Conservation (phyloP, 2,329 filamentous ascomycete genomes). For the Sarocladium kiliense region DNA sequence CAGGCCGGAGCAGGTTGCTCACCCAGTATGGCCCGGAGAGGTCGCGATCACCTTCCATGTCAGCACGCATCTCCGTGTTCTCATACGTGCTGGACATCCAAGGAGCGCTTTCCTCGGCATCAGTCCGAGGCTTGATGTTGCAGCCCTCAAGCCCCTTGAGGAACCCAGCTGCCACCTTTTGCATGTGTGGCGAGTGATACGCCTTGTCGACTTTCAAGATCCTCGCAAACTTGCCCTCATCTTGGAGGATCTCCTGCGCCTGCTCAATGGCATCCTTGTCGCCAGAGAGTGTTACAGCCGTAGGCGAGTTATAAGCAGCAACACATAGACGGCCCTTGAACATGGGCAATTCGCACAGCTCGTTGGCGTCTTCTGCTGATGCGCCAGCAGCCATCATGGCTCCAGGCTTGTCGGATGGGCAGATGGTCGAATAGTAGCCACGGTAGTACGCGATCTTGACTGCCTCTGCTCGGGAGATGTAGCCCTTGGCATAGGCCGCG, state of each 20-base stretch:
- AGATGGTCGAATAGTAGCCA: conserved; percentile 25
- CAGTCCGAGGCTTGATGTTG: neutral
- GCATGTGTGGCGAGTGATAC: conserved; percentile 47
- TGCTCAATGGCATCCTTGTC: conserved; percentile 21
- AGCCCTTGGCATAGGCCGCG: conserved; percentile 34
- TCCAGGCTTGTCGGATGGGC: conserved; percentile 31
- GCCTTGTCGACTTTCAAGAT: conserved; percentile 37
- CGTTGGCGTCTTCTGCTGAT: conserved; percentile 11
- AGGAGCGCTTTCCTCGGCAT: neutral
- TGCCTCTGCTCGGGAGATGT: conserved; percentile 33
- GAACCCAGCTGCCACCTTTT: conserved; percentile 13
- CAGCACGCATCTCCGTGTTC: conserved; percentile 10
- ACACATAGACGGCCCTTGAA: conserved; percentile 17
- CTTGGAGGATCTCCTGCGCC: conserved; percentile 15
- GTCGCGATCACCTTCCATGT: neutral
- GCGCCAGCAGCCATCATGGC: conserved; percentile 45
- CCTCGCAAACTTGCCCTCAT: conserved; percentile 25
- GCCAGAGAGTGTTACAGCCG: conserved; percentile 24
- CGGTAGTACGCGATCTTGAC: conserved; percentile 42
- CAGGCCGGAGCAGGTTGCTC: conserved; percentile 19
- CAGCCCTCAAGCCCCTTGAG: conserved; percentile 6
- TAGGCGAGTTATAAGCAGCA: conserved; percentile 19
- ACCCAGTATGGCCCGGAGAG: conserved; percentile 17
- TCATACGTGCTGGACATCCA: conserved; percentile 16
- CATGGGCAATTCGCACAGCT: neutral